phyloP scores from a whole-genome alignment of 2,329 filamentous ascomycete species.

The Lachnellula arida region DNA sequence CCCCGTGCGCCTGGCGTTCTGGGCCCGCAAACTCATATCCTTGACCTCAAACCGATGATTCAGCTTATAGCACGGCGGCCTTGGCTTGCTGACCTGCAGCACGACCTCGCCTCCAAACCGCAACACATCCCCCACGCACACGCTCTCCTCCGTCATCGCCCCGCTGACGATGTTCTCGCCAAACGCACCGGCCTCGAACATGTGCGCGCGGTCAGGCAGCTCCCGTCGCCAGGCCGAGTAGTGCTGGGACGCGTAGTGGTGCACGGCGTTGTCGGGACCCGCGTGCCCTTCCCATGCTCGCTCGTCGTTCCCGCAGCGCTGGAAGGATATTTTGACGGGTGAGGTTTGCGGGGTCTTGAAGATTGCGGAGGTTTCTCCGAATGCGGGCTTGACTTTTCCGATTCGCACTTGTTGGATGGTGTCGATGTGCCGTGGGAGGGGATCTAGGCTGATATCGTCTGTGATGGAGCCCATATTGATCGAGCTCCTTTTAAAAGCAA shows the following conservation, averaged over 20 bases:
- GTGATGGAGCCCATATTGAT: neutral
- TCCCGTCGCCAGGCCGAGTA: conserved; percentile 51
- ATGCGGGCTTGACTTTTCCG: neutral
- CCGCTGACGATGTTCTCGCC: conserved; percentile 58
- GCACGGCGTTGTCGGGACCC: conserved; percentile 41
- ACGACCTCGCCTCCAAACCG: conserved; percentile 37
- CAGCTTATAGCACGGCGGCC: conserved; percentile 62
- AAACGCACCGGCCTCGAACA: conserved; percentile 54
- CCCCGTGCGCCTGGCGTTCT: conserved; percentile 51
- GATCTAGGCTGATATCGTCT: neutral
- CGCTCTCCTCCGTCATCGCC: conserved; percentile 54
- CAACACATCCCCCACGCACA: conserved; percentile 60
- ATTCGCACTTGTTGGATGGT: conserved; percentile 3
- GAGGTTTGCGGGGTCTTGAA: neutral
- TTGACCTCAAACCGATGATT: conserved; percentile 61
- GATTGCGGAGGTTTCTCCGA: neutral
- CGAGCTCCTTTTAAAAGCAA: neutral
- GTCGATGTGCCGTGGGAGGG: neutral
- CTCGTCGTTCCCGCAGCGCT: conserved; percentile 10
- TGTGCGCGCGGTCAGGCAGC: conserved; percentile 44
- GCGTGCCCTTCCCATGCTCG: conserved; percentile 39
- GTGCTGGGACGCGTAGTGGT: conserved; percentile 52
- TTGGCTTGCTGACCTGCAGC: conserved; percentile 55
- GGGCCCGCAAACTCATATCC: conserved; percentile 54
- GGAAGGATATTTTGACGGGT: conserved; percentile 1